phyloP scores from a whole-genome alignment of 192 early-diverging fungal species.

The Backusella australiensis region DNA sequence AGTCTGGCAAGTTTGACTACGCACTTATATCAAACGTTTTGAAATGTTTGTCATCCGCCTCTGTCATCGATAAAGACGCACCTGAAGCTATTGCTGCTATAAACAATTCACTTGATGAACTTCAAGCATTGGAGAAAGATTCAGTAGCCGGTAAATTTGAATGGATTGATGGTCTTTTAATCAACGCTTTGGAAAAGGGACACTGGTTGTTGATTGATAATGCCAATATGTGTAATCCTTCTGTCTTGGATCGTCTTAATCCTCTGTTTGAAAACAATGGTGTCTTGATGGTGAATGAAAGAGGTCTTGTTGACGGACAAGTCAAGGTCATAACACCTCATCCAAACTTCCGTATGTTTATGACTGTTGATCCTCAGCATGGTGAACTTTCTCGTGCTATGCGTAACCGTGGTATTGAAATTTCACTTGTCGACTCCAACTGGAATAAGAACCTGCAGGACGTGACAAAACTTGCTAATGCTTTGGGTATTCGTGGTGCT shows the following conservation, averaged over 20 bases:
- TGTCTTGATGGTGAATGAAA: slow-evolving; percentile 84
- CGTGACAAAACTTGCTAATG: slow-evolving; percentile 47
- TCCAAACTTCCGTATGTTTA: slow-evolving; percentile 90
- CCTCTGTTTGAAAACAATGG: slow-evolving; percentile 89
- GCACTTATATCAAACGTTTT: slow-evolving; percentile 15
- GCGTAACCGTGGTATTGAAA: slow-evolving; percentile 97
- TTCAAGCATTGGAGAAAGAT: slow-evolving; percentile 44
- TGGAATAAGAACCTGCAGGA: slow-evolving; percentile 49
- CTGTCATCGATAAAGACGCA: slow-evolving; percentile 10
- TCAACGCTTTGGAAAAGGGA: slow-evolving; percentile 86
- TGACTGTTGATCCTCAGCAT: slow-evolving; percentile 89
- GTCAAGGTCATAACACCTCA: slow-evolving; percentile 80
- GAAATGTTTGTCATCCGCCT: slow-evolving; percentile 13
- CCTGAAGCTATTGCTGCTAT: neutral
- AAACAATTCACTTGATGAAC: neutral
- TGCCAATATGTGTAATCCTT: slow-evolving; percentile 92
- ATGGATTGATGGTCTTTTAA: slow-evolving; percentile 95
- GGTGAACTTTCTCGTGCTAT: slow-evolving; percentile 97
- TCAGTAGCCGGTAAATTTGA: slow-evolving; percentile 85
- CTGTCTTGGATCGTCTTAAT: slow-evolving; percentile 95
- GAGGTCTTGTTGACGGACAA: slow-evolving; percentile 80
- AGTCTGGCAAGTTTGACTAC: slow-evolving; percentile 25
- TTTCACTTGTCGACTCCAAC: slow-evolving; percentile 60
- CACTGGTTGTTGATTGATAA: slow-evolving; percentile 96
- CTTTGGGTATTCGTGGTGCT: slow-evolving; percentile 41